phyloP scores from a whole-genome alignment of 371 early-diverging fungal species.

The Actinomortierella ambigua region DNA sequence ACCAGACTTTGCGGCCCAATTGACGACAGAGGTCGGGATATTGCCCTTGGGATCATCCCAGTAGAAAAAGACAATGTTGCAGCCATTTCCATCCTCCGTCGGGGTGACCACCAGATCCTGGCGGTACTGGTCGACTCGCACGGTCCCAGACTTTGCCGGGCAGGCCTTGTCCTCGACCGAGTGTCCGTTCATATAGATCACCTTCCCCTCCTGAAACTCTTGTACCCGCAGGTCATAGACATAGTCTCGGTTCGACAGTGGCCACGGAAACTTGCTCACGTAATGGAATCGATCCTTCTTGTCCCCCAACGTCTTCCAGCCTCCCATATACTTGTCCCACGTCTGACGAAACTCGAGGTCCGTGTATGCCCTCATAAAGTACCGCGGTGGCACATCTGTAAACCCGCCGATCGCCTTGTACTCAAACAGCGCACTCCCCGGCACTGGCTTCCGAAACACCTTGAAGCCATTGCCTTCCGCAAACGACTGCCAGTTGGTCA shows the following conservation, averaged over 20 bases:
- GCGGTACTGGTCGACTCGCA: conserved; percentile 53
- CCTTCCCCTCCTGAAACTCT: conserved; percentile 28
- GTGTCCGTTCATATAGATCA: conserved; percentile 53
- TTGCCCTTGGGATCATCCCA: conserved; percentile 60
- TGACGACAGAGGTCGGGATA: conserved; percentile 52
- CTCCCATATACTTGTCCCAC: conserved; percentile 55
- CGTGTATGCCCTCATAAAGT: conserved; percentile 27
- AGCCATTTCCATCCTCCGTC: conserved; percentile 46
- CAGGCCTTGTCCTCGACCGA: conserved; percentile 39
- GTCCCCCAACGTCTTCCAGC: conserved; percentile 37
- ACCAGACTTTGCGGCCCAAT: conserved; percentile 56
- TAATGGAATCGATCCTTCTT: conserved; percentile 21
- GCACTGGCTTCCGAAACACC: conserved; percentile 24
- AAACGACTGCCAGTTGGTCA: conserved; percentile 27
- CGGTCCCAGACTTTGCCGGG: conserved; percentile 48
- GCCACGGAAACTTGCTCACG: conserved; percentile 52
- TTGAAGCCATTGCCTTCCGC: conserved; percentile 29
- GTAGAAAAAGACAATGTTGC: conserved; percentile 53
- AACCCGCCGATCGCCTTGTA: conserved; percentile 41
- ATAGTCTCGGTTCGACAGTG: conserved; percentile 54
- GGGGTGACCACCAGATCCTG: conserved; percentile 53
- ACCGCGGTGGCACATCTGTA: conserved; percentile 25
- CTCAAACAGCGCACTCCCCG: conserved; percentile 26
- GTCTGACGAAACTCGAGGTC: conserved; percentile 53
- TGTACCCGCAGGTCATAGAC: conserved; percentile 47